Conservation (phyloP, 352 stramenopile genomes). For the Pythium oligandrum region DNA sequence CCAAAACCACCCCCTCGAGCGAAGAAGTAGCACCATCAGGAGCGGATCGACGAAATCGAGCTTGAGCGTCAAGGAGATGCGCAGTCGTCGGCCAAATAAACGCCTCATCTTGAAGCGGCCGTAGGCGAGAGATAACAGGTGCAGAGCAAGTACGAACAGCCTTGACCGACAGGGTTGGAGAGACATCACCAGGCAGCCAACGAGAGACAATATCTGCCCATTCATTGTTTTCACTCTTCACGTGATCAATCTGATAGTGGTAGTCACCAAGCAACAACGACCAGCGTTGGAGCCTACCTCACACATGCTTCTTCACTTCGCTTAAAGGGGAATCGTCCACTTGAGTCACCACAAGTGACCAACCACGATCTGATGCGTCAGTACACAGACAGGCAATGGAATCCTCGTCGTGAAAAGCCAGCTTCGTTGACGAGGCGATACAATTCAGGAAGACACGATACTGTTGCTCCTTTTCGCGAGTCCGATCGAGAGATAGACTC, state of each 20-base stretch:
- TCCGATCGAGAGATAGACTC: too few relatives aligned
- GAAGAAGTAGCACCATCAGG: neutral
- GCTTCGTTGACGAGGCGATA: neutral
- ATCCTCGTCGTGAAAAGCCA: constrained; percentile 2
- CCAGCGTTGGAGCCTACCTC: too few relatives aligned
- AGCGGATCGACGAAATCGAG: neutral
- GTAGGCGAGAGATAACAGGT: neutral
- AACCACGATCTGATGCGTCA: constrained; percentile 8
- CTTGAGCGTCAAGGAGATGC: constrained; percentile 1
- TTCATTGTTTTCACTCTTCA: too few relatives aligned
- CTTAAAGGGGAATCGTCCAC: neutral
- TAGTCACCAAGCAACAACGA: constrained; percentile 3
- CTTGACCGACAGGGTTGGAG: too few relatives aligned
- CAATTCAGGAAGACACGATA: neutral
- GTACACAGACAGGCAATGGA: constrained; percentile 6
- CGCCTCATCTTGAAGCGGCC: constrained; percentile 2
- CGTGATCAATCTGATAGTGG: constrained; percentile 12
- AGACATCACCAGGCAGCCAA: neutral
- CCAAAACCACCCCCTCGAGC: neutral
- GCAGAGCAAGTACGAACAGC: constrained; percentile 2
- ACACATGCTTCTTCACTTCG: constrained; percentile 10
- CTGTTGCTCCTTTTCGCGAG: neutral
- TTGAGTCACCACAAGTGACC: constrained; percentile 9
- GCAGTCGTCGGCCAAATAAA: constrained; percentile 7
- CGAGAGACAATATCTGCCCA: neutral